These are phyloP conservation scores for Saccharomycopsis sp. DNA, from an alignment of 805 yeast genomes.

Conservation along the genomic window DNA sequence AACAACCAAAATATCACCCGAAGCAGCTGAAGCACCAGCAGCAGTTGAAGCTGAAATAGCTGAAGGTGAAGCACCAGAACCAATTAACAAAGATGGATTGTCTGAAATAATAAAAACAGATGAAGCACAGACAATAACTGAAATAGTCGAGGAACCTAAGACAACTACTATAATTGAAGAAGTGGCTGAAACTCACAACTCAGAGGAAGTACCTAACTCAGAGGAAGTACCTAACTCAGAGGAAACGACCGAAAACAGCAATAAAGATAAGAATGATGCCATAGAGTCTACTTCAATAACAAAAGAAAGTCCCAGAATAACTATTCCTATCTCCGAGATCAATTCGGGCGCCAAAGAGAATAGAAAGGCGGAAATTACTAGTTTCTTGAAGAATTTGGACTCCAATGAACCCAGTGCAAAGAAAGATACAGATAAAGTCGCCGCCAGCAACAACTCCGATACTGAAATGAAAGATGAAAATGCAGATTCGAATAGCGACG, in stretches of 20 bases:
- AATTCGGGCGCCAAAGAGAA: not conserved
- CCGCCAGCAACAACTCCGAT: constrained; percentile 24
- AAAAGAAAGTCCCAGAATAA: too few relatives aligned
- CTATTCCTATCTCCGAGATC: not conserved
- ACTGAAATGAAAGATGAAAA: constrained; percentile 29
- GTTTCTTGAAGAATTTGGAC: not conserved
- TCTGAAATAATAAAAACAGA: not conserved
- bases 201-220: not conserved
- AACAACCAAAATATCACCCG: too few relatives aligned
- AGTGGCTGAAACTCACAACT: not conserved
- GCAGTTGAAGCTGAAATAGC: not conserved
- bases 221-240: not conserved
- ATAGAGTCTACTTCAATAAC: too few relatives aligned
- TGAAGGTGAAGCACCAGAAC: not conserved
- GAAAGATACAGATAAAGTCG: constrained; percentile 11
- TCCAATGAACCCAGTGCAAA: constrained; percentile 10
- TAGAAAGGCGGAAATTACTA: not conserved
- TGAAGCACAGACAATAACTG: not conserved
- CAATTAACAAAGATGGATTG: not conserved
- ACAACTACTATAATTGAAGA: too few relatives aligned
- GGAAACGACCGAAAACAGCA: not conserved
- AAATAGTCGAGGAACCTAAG: not conserved
- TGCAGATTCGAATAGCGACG: constrained; percentile 22
- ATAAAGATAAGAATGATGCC: too few relatives aligned
- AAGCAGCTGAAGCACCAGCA: not conserved